A percentile compares a stretch with the other conserved stretches of the same genome.
Conservation (phyloP, 2,329 filamentous ascomycete species). For the Colletotrichum costaricense region DNA sequence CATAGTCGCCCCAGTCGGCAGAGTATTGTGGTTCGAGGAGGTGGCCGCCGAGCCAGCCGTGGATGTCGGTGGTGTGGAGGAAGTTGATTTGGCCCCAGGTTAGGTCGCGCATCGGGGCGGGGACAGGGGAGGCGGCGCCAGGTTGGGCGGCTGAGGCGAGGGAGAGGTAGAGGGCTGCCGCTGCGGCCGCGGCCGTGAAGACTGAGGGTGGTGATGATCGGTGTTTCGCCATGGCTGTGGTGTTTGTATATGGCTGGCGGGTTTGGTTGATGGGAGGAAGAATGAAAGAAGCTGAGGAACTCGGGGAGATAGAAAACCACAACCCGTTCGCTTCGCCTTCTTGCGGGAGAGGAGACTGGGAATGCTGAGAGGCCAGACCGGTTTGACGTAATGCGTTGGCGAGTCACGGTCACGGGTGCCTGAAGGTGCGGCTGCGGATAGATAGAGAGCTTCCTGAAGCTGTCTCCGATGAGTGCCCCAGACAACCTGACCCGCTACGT, state of each 20-base stretch:
- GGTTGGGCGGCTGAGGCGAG: constrained; percentile 74
- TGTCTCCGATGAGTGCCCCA: constrained; percentile 8
- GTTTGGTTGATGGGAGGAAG: background rate
- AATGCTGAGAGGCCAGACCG: background rate
- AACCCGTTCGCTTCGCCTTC: background rate
- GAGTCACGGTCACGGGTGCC: constrained; percentile 32
- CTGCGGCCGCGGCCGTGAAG: constrained; percentile 7
- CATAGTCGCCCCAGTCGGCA: constrained; percentile 97
- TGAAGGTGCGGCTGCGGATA: background rate
- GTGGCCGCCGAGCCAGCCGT: constrained; percentile 96
- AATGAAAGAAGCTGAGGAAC: background rate
- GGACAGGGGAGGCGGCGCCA: constrained; percentile 79
- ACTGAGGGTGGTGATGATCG: constrained; percentile 6
- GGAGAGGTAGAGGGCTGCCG: constrained; percentile 44
- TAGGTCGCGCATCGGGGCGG: constrained; percentile 84
- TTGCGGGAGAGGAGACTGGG: background rate
- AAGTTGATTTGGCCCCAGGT: constrained; percentile 97
- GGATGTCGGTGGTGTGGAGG: constrained; percentile 95
- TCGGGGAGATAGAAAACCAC: background rate
- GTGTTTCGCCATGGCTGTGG: constrained; percentile 5
- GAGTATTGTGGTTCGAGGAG: constrained; percentile 94
- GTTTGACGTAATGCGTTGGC: background rate
- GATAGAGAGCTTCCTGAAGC: constrained; percentile 20
- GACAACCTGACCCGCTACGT: constrained; percentile 27
- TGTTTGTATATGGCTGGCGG: background rate